Evolutionary conservation across 345 rosid genomes (phyloP), one percentile per base, ranked within the genome.

Genomic region (Pistacia vera): DNA sequence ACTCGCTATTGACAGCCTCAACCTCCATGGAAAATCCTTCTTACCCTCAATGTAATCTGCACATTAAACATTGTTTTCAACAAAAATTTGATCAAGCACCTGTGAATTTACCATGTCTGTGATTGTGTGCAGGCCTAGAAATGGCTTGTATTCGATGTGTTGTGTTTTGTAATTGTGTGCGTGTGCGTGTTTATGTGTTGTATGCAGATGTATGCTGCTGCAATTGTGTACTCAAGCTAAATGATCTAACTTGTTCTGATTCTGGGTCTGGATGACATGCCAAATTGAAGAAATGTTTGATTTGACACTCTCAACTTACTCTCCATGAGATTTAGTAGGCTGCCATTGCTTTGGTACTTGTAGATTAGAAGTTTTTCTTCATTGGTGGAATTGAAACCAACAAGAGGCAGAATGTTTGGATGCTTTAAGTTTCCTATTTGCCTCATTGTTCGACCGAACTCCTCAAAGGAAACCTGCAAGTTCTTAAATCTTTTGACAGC

Each of bases 401-500:
- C 80, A 4, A 88, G 86, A 13, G 88, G 90, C 1, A 90, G 82
- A 44, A 88, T 77, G 62, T 90, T 90, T 3, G 86, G 90, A 78
- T 88, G 94, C 78, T 79, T 90, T 81, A 88, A 72, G 71, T 76
- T 80, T 69, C 91, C 92, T 4, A 88, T 82, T 65, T 44, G 76
- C 78, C 78, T 86, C 87, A 88, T 83, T 7, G 79, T 79, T 57
- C 30, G 66, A 49, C 82, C 61, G 48, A 88, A 90, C 59, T 83
- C 91, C 17, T 86, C 81, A 2, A 78, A 76, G 2, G 90, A 83
- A 18, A 77, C 83, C 80, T 72, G 85, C 76, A 85, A 70, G 22
- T 84, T 85, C 79, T 88, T 90, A 77, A 88, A 33, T 73, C 92
- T 84, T 77, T 87, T 86, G 70, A 90, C 86, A 30, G 90, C 89